Base-by-base conservation (phyloP, 2,329 filamentous ascomycete species). In the Dendrostoma leiphaemia region DNA sequence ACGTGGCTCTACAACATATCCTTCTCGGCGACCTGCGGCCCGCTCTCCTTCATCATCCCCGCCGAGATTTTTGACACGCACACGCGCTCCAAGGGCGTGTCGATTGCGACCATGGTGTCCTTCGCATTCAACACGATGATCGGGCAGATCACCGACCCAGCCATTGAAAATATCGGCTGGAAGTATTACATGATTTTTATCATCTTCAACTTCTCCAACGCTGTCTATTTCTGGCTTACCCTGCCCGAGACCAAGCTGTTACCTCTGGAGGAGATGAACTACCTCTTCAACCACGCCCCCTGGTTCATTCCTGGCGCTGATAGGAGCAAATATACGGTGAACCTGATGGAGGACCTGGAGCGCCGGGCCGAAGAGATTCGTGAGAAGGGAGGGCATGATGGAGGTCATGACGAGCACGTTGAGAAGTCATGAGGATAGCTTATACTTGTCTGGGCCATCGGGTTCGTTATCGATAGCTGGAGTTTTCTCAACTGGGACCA, bases 1-100 rank as follows among this genome's bases (percentile, higher is more conserved):
- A 92, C 88, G 1, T 92, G 89, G 89, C 67, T 89, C 1, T 92
- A 90, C 77, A 91, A 92, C 71, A 88, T 91, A 73, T 86, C 79
- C 38, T 91, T 90, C 76, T 86, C 80, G 3, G 79, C 80, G 31
- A 87, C 86, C 2, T 89, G 85, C 56, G 88, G 88, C 21, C 87
- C 88, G 0, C 71, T 91, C 1, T 71, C 68, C 0, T 80, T 70
- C 79, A 80, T 81, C 60, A 83, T 85, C 57, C 82, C 82, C 0
- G 84, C 87, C 47, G 87, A 90, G 65, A 86, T 90, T 37, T 91
- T 91, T 70, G 88, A 91, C 69, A 91, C 86, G 2, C 82, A 85
- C 58, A 91, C 88, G 0, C 80, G 89, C 35, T 78, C 83, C 50
- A 90, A 90, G 73, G 88, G 87, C 62, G 88, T 91, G 1, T 86